Percentiles rank a stretch among this genome's conserved stretches.
Conservation (phyloP, 495 filamentous ascomycete species). For the Penicillium pulvis region DNA sequence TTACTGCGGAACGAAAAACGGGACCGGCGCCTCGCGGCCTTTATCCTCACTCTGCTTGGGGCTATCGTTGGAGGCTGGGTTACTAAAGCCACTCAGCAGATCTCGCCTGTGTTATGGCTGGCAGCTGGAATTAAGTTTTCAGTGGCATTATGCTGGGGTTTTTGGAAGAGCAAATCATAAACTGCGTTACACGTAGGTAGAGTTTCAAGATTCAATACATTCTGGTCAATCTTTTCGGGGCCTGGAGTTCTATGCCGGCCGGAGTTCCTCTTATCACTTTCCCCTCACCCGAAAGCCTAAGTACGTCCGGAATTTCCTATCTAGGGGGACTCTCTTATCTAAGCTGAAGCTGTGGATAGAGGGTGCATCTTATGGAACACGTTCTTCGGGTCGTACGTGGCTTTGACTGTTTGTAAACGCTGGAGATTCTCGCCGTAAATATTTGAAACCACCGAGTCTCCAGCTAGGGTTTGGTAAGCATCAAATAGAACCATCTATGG, state of each 20-base stretch:
- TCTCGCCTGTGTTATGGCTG: constrained; percentile 57
- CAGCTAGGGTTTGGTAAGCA: constrained; percentile 20
- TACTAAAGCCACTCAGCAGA: constrained; percentile 48
- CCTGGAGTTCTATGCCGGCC: no score
- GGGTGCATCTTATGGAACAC: constrained; percentile 53
- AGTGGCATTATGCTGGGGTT: constrained; percentile 39
- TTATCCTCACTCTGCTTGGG: constrained; percentile 58
- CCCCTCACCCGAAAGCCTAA: no score
- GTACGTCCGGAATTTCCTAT: no score
- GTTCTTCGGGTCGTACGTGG: constrained; percentile 57
- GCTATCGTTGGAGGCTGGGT: constrained; percentile 67
- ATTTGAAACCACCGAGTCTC: constrained; percentile 35
- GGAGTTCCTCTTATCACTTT: no score
- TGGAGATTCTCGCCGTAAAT: constrained; percentile 50
- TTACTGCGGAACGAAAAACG: constrained; percentile 63
- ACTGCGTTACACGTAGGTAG: not conserved
- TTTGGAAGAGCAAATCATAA: constrained; percentile 32
- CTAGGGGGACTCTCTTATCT: no score
- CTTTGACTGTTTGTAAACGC: constrained; percentile 49
- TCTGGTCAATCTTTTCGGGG: no score
- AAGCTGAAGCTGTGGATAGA: constrained; percentile 6
- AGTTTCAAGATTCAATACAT: no score
- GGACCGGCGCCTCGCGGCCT: constrained; percentile 58
- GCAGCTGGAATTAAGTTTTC: constrained; percentile 54
- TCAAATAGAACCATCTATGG: not conserved